These are phyloP conservation scores for Hypoxylon rickii DNA, from an alignment of 495 filamentous ascomycete species.

Conservation along the genomic window DNA sequence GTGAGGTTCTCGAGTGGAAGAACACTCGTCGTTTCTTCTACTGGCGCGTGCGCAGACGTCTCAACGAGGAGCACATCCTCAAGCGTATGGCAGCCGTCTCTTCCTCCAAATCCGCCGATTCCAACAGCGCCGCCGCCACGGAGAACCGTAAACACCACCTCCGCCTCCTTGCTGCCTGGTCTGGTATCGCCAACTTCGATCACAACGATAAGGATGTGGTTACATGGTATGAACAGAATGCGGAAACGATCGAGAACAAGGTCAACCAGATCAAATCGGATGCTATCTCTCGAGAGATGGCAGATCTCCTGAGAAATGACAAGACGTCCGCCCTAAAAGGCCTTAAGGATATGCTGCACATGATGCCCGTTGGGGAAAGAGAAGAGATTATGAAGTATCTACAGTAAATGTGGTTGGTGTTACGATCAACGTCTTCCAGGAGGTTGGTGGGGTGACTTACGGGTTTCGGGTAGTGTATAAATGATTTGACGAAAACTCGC, in stretches of 20 bases:
- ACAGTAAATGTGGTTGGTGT: constrained; percentile 30
- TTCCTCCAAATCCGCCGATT: constrained; percentile 41
- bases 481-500: too few relatives aligned
- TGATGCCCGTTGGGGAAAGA: constrained; percentile 84
- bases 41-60: constrained; percentile 95
- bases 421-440: neutral
- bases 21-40: constrained; percentile 98
- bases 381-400: constrained; percentile 83
- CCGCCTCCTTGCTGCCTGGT: constrained; percentile 76
- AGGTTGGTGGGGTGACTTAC: neutral
- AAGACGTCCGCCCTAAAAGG: constrained; percentile 72
- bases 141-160: constrained; percentile 65
- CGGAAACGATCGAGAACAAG: constrained; percentile 75
- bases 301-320: constrained; percentile 71
- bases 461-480: neutral
- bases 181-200: constrained; percentile 70
- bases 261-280: constrained; percentile 80
- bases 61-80: constrained; percentile 95
- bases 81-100: constrained; percentile 75
- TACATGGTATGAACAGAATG: constrained; percentile 97
- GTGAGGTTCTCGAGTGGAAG: constrained; percentile 79
- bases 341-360: constrained; percentile 79
- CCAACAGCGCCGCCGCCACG: constrained; percentile 47
- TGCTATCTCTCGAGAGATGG: constrained; percentile 76
- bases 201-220: constrained; percentile 80